A percentile compares a stretch with the other conserved stretches of the same genome.
Conservation (phyloP, 1,284 basidiomycete genomes). For the Ceratobasidium sp. region DNA sequence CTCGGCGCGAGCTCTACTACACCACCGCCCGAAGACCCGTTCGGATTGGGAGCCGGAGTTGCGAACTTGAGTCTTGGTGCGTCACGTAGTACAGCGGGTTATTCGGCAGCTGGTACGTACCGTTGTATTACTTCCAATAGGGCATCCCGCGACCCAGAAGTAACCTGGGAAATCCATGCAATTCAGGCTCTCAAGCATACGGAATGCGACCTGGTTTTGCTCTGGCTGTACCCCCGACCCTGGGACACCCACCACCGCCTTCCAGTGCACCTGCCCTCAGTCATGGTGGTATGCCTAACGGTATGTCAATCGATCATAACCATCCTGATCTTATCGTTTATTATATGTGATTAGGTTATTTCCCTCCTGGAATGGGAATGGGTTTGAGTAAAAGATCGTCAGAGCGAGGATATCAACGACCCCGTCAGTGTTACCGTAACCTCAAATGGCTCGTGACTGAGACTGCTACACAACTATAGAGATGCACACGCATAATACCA, state of each 20-base stretch:
- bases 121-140: no score
- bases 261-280: constrained; percentile 36
- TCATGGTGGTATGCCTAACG: constrained; percentile 22
- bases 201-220: constrained; percentile 5
- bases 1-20: constrained; percentile 36
- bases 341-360: constrained; percentile 28
- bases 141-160: no score
- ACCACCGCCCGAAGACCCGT: constrained; percentile 38
- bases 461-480: constrained; percentile 11
- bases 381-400: constrained; percentile 33
- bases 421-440: constrained; percentile 12
- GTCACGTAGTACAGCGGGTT: constrained; percentile 32
- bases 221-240: constrained; percentile 5
- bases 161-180: no score
- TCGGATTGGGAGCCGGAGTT: constrained; percentile 17
- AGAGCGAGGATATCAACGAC: constrained; percentile 17
- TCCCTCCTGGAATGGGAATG: constrained; percentile 17
- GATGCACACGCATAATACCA: background rate
- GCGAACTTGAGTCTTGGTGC: constrained; percentile 19
- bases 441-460: background rate
- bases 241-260: constrained; percentile 16
- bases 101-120: constrained; percentile 40
- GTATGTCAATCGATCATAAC: background rate
- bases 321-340: constrained; percentile 12
- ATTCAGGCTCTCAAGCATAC: constrained; percentile 11